Base-by-base conservation (phyloP, 2,329 filamentous ascomycete genomes). In the Curvularia hawaiiensis region DNA sequence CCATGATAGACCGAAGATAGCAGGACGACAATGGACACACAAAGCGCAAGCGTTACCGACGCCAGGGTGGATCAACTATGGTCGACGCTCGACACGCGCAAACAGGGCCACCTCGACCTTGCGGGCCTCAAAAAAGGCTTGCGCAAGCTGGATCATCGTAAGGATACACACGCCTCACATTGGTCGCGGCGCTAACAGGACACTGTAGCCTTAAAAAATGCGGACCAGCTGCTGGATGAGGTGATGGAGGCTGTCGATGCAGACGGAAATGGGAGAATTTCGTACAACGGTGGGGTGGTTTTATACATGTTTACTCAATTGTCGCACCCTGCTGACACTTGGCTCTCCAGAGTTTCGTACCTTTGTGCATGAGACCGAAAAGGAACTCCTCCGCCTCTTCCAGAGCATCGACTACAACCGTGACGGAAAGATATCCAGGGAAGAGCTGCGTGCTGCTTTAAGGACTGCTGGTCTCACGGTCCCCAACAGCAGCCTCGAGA, bases 121-220 rank as follows among this genome's bases (percentile, higher is more conserved):
- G 88, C 89, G 75, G 92, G 88, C 31, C 80, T 99, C 67, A 90
- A 93, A 79, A 91, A 88, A 79, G 95, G 94, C 4, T 79, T 99
- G 72, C 87, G 83, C 75, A 90, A 88, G 77, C 92, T 98, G 71
- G 93, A 98, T 76, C 95, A 99, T 76, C 95, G 92, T 96, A 79
- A 79, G 88, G 75, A 8, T 22, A 44, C 14, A 39, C 41, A 59
- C 39, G 49, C 57, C 41, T 43, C 28, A 45, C 44, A 48, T 26
- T 54, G 51, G 44, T 50, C 38, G 33, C 52, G 33, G 43, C 41
- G 58, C 62, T 70, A 67, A 73, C 60, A 68, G 61, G 56, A 62
- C 24, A 63, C 58, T 64, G 64, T 68, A 88, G 87, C 89, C 62
- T 79, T 99, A 72, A 96, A 97, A 81, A 95, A 97, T 83, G 95